These are phyloP conservation scores for Bromus sterilis DNA, from an alignment of 176 grass and related monocot genomes.

Conservation along the genomic window DNA sequence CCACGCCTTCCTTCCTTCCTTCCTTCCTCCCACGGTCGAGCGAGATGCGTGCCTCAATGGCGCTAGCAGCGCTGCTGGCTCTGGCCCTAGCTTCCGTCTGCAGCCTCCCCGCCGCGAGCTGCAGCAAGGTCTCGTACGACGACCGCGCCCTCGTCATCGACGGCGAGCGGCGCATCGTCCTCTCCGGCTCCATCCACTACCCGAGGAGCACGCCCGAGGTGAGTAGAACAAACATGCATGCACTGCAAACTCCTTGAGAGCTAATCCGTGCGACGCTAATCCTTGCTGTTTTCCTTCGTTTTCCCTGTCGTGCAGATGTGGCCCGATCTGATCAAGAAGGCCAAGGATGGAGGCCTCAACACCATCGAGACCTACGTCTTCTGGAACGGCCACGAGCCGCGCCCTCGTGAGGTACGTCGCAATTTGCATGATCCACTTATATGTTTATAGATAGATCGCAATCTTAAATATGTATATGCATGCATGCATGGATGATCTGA, in stretches of 20 bases:
- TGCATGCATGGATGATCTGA: not conserved
- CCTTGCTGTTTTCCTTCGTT: not conserved
- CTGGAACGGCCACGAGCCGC: slow-evolving; percentile 90
- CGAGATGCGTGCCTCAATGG: not conserved
- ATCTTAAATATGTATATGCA: not conserved
- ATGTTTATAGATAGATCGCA: too few relatives aligned
- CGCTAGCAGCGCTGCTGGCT: not conserved
- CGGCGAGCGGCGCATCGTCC: slow-evolving; percentile 28
- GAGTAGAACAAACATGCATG: too few relatives aligned
- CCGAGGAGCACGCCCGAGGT: slow-evolving; percentile 45
- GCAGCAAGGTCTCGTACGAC: slow-evolving; percentile 8
- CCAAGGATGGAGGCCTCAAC: slow-evolving; percentile 75
- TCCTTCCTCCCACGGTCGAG: not conserved
- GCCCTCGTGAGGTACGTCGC: too few relatives aligned
- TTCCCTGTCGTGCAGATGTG: slow-evolving; percentile 35
- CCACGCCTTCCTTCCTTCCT: not conserved
- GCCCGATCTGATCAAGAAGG: slow-evolving; percentile 52
- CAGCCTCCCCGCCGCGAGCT: not conserved
- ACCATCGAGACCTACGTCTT: slow-evolving; percentile 84
- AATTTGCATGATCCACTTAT: too few relatives aligned
- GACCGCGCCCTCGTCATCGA: slow-evolving; percentile 22
- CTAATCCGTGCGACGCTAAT: not conserved
- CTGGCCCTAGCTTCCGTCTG: not conserved
- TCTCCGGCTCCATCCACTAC: slow-evolving; percentile 41
- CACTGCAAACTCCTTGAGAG: not conserved